Conservation (phyloP, 495 filamentous ascomycete genomes). For the Antarctomyces pellizariae region DNA sequence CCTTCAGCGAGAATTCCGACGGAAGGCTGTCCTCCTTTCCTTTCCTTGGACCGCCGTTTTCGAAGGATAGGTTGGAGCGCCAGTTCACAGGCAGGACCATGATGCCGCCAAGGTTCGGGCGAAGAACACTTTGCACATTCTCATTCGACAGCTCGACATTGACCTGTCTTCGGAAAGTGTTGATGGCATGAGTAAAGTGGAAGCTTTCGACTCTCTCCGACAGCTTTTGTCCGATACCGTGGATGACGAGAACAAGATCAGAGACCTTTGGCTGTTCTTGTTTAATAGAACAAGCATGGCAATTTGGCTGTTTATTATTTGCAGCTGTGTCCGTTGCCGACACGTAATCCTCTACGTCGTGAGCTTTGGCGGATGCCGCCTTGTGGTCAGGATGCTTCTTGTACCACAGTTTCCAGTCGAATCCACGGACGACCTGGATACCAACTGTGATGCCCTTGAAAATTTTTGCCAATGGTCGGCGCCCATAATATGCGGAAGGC, state of each 20-base stretch:
- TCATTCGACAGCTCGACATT: slow-evolving; percentile 64
- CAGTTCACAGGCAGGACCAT: slow-evolving; percentile 52
- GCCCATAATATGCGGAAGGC: slow-evolving; percentile 57
- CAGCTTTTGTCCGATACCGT: slow-evolving; percentile 94
- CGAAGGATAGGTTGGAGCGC: slow-evolving; percentile 66
- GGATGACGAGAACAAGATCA: slow-evolving; percentile 73
- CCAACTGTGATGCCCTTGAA: slow-evolving; percentile 64
- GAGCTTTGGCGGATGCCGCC: slow-evolving; percentile 23
- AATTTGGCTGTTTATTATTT: slow-evolving; percentile 16
- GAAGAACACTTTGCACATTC: slow-evolving; percentile 46
- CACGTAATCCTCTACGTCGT: slow-evolving; percentile 18
- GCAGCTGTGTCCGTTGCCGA: slow-evolving; percentile 10
- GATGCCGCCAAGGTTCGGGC: slow-evolving; percentile 34
- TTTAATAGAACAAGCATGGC: slow-evolving; percentile 25
- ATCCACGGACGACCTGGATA: slow-evolving; percentile 69
- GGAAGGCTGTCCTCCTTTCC: slow-evolving; percentile 25
- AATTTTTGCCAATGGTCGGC: slow-evolving; percentile 61
- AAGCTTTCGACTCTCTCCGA: slow-evolving; percentile 89
- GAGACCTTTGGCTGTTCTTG: slow-evolving; percentile 53
- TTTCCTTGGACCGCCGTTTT: slow-evolving; percentile 36
- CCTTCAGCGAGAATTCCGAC: slow-evolving; percentile 46
- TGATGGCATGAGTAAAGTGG: slow-evolving; percentile 89
- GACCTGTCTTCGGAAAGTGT: slow-evolving; percentile 63
- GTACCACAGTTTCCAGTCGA: slow-evolving; percentile 55
- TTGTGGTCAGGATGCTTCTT: slow-evolving; percentile 41